Conservation (phyloP, 257 asterid species). For the Nicotiana tabacum region DNA sequence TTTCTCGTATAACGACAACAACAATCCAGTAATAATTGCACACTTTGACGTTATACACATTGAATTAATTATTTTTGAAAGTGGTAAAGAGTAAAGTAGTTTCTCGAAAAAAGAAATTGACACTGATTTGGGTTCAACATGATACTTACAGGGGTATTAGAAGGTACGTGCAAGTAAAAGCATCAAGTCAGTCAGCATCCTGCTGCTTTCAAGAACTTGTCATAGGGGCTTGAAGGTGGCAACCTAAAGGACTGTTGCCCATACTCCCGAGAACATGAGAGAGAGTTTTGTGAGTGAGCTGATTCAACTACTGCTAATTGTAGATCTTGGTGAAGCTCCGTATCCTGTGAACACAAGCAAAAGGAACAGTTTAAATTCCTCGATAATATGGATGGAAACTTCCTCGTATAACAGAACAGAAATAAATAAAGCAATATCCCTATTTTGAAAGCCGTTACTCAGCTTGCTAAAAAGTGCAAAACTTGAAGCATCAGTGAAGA, state of each 20-base stretch:
- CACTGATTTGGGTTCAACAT: not conserved
- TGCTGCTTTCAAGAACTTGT: slow-evolving; percentile 49
- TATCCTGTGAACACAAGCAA: slow-evolving; percentile 14
- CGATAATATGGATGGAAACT: not conserved
- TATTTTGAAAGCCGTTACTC: not conserved
- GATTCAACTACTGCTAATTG: slow-evolving; percentile 4
- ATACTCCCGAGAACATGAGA: slow-evolving; percentile 25
- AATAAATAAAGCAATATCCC: not conserved
- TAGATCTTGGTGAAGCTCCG: slow-evolving; percentile 20
- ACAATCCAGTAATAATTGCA: no score
- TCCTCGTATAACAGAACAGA: not conserved
- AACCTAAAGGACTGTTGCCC: slow-evolving; percentile 40
- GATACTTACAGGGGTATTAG: slow-evolving; percentile 8
- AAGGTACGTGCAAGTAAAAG: not conserved
- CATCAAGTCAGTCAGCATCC: slow-evolving; percentile 30
- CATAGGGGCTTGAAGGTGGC: slow-evolving; percentile 54
- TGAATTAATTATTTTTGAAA: not conserved
- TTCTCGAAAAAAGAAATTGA: not conserved
- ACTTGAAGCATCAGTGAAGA: no score
- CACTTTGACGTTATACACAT: no score
- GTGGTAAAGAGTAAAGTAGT: no score
- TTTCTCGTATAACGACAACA: no score
- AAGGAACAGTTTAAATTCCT: not conserved
- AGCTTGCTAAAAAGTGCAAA: no score
- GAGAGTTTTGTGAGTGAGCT: slow-evolving; percentile 13